Evolutionary conservation across 164 flowering plant species (phyloP), one percentile per base, ranked within the genome.

Genomic region (Magnolia kwangsiensis): DNA sequence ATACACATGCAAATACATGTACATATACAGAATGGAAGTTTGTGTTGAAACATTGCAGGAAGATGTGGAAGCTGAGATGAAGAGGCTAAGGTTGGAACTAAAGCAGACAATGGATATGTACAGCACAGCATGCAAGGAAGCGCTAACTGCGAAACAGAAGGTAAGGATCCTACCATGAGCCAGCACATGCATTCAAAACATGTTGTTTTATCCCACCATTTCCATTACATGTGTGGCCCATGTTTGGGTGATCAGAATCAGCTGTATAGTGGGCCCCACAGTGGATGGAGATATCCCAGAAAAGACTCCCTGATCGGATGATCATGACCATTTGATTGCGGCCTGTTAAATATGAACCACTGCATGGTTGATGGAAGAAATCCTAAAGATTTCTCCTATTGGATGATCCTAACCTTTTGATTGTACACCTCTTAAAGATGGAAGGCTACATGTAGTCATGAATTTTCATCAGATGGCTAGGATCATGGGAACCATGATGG

Each of bases 61-160:
- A 18, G 90, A 91, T 66, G 76, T 87, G 16, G 95, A 88, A 77
- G 87, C 89, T 49, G 92, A 91, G 75, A 88, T 91, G 95, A 85
- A 86, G 79, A 88, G 89, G 83, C 84, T 91, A 68, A 87, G 84
- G 84, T 84, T 85, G 59, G 92, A 91, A 79, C 89, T 89, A 24
- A 86, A 87, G 82, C 90, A 91, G 79, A 89, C 92, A 61, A 87
- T 91, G 91, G 91, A 89, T 59, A 86, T 88, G 92, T 91, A 91
- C 82, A 89, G 89, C 78, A 67, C 83, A 67, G 95, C 95, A 16
- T 89, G 91, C 86, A 88, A 85, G 77, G 95, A 91, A 83, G 95
- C 95, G 51, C 86, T 91, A 37, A 74, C 80, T 10, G 95, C 92
- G 50, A 87, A 89, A 77, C 90, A 89, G 74, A 88, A 85, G 88